phyloP scores from a whole-genome alignment of 2,329 filamentous ascomycete genomes.

The Alternaria incomplexa region DNA sequence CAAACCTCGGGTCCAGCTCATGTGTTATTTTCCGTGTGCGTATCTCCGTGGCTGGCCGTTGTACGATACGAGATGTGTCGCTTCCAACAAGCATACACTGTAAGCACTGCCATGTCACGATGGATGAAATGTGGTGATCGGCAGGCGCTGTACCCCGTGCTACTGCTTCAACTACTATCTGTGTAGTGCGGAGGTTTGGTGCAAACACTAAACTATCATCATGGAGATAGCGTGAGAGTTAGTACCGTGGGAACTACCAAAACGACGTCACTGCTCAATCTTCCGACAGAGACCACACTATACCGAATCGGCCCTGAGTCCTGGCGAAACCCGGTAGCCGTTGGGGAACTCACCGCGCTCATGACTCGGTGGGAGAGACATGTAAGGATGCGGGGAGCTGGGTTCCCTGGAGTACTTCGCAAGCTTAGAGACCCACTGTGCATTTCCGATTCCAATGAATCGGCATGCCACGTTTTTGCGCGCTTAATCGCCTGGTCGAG shows the following conservation, averaged over 20 bases:
- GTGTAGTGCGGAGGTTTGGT: background rate
- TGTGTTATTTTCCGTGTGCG: background rate
- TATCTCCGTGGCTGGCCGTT: background rate
- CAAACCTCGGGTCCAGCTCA: background rate
- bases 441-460: background rate
- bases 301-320: background rate
- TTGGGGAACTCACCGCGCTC: background rate
- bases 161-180: background rate
- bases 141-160: background rate
- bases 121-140: background rate
- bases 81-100: background rate
- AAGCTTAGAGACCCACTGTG: background rate
- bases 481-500: background rate
- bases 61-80: background rate
- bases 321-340: background rate
- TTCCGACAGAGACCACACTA: background rate
- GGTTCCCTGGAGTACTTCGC: background rate
- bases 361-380: background rate
- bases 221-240: background rate
- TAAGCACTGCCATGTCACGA: background rate
- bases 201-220: background rate
- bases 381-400: background rate
- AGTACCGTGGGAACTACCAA: background rate
- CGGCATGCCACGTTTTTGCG: constrained; percentile 2
- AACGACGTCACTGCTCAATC: background rate